These are phyloP conservation scores for Pyrenula massariospora DNA, from an alignment of 495 filamentous ascomycete genomes.

Conservation along the genomic window DNA sequence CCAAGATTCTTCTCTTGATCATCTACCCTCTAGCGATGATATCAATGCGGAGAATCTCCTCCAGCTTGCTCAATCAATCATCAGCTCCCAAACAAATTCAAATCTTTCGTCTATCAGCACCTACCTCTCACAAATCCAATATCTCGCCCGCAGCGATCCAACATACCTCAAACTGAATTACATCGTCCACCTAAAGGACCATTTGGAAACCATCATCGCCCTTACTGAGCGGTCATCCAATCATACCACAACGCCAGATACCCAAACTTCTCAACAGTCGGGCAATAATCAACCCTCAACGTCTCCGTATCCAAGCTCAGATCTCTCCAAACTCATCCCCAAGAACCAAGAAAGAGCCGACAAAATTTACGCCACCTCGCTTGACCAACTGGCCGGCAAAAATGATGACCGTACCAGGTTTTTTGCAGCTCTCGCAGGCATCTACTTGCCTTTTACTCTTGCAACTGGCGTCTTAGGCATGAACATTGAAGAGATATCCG, in stretches of 20 bases:
- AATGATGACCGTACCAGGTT: neutral
- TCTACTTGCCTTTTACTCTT: neutral
- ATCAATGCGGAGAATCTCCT: neutral
- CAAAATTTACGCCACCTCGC: neutral
- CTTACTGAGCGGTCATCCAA: neutral
- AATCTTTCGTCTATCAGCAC: neutral
- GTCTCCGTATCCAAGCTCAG: neutral
- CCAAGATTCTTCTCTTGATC: neutral
- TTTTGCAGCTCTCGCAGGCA: neutral
- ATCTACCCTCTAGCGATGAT: neutral
- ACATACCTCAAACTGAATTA: neutral
- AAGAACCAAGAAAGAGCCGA: neutral
- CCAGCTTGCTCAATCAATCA: neutral
- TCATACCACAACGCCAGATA: neutral
- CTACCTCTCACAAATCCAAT: neutral
- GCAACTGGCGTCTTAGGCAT: neutral
- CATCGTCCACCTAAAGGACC: neutral
- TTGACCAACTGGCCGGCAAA: neutral
- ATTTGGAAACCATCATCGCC: neutral
- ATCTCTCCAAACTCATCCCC: neutral
- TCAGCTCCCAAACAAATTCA: neutral
- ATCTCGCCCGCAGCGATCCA: neutral
- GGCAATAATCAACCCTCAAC: neutral
- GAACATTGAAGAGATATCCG: neutral
- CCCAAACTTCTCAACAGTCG: neutral